Evolutionary conservation across 192 early-diverging fungal genomes (phyloP).

Genomic region (Backusella luteola): DNA sequence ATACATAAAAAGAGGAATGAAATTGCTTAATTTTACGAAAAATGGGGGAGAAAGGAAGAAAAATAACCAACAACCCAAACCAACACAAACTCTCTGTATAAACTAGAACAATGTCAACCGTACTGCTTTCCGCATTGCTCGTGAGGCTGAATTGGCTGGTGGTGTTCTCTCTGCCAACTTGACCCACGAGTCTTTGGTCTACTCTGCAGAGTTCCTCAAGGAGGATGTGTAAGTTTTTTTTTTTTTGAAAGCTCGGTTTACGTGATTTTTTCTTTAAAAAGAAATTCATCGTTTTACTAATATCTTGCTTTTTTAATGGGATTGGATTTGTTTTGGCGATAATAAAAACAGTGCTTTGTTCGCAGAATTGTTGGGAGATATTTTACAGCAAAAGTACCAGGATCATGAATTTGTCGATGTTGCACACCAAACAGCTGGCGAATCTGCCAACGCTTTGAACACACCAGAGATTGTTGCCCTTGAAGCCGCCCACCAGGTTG

Average conservation of each 20-base stretch:
- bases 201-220: conserved; percentile 86
- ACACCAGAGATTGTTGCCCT: conserved; percentile 65
- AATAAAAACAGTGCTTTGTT: conserved; percentile 55
- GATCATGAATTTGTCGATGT: conserved; percentile 86
- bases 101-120: conserved; percentile 75
- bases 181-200: conserved; percentile 79
- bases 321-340: not conserved
- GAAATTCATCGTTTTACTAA: not conserved
- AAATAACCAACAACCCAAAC: not conserved
- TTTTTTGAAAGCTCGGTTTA: not conserved
- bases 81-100: not conserved
- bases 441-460: conserved; percentile 63
- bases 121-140: conserved; percentile 82
- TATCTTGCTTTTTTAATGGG: not conserved
- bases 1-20: not conserved
- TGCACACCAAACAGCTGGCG: conserved; percentile 55
- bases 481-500: conserved; percentile 84
- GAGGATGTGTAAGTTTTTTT: conserved; percentile 75
- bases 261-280: not conserved
- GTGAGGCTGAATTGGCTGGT: conserved; percentile 91
- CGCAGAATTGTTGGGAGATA: conserved; percentile 76
- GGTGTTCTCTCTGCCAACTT: conserved; percentile 78
- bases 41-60: not conserved
- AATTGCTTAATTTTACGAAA: not conserved
- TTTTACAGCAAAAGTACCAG: conserved; percentile 78